Percentiles rank a stretch among this genome's conserved stretches.
phyloP scores from a whole-genome alignment of 257 asterid genomes.

The Primulina tabacum region DNA sequence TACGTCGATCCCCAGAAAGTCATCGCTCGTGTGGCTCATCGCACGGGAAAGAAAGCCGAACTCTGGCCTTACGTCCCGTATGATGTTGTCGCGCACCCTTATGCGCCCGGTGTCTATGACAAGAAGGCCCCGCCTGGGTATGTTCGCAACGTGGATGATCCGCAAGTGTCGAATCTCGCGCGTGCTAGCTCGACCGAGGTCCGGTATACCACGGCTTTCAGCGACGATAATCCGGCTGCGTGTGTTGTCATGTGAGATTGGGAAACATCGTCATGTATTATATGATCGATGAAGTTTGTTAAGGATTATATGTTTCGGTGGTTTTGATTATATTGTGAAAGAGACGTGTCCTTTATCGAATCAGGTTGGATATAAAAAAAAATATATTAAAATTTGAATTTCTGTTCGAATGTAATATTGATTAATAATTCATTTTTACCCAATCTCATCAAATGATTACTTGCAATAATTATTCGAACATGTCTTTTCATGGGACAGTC shows the following conservation, averaged over 20 bases:
- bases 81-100: conserved; percentile 88
- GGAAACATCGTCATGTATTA: background rate
- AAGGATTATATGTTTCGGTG: background rate
- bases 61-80: conserved; percentile 97
- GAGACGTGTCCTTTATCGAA: background rate
- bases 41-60: conserved; percentile 93
- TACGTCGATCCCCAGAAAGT: conserved; percentile 85
- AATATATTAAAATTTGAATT: too few relatives aligned
- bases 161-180: conserved; percentile 57
- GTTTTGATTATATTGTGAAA: background rate
- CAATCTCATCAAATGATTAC: too few relatives aligned
- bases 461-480: too few relatives aligned
- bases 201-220: conserved; percentile 92
- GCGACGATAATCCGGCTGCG: conserved; percentile 83
- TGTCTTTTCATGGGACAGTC: too few relatives aligned
- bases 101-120: conserved; percentile 82
- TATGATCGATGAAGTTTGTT: background rate
- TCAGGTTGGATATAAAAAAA: too few relatives aligned
- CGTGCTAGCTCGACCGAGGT: conserved; percentile 93
- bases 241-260: conserved; percentile 74
- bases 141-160: conserved; percentile 55
- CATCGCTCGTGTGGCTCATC: conserved; percentile 77
- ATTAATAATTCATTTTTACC: too few relatives aligned
- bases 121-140: conserved; percentile 95
- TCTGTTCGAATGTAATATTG: too few relatives aligned